Evolutionary conservation across 306 rosid species (phyloP).

Genomic region (Prunus dulcis): DNA sequence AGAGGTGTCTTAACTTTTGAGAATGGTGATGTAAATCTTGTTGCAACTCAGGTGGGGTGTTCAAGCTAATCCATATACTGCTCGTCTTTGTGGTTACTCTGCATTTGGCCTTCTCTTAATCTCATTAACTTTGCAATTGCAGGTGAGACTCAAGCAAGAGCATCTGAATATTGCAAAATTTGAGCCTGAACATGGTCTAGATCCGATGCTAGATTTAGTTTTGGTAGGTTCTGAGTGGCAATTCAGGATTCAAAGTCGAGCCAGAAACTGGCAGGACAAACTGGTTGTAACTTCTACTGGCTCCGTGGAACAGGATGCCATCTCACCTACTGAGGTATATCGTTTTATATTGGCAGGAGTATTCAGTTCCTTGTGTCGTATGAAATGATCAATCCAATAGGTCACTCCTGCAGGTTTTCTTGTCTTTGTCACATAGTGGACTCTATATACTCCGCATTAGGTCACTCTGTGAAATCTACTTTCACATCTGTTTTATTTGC

Average conservation of each 20-base stretch:
- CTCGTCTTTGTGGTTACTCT: constrained; percentile 10
- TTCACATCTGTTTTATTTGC: no score
- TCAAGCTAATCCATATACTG: constrained; percentile 12
- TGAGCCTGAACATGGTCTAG: constrained; percentile 90
- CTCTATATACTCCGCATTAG: no score
- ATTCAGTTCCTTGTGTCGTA: background rate
- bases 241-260: constrained; percentile 73
- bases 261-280: constrained; percentile 91
- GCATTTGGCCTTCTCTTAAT: constrained; percentile 8
- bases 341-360: background rate
- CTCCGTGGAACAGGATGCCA: constrained; percentile 73
- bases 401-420: no score
- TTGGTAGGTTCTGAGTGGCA: constrained; percentile 90
- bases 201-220: constrained; percentile 90
- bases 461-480: no score
- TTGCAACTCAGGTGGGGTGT: constrained; percentile 71
- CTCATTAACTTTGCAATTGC: constrained; percentile 30
- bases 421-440: no score
- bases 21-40: constrained; percentile 93
- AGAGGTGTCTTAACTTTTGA: constrained; percentile 77
- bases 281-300: constrained; percentile 93
- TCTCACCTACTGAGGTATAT: constrained; percentile 78
- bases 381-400: constrained; percentile 5
- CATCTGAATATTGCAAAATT: constrained; percentile 81
- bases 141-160: constrained; percentile 87